These are phyloP conservation scores for Dryadomyces quercivorus DNA, from an alignment of 2,329 filamentous ascomycete genomes.

Conservation along the genomic window DNA sequence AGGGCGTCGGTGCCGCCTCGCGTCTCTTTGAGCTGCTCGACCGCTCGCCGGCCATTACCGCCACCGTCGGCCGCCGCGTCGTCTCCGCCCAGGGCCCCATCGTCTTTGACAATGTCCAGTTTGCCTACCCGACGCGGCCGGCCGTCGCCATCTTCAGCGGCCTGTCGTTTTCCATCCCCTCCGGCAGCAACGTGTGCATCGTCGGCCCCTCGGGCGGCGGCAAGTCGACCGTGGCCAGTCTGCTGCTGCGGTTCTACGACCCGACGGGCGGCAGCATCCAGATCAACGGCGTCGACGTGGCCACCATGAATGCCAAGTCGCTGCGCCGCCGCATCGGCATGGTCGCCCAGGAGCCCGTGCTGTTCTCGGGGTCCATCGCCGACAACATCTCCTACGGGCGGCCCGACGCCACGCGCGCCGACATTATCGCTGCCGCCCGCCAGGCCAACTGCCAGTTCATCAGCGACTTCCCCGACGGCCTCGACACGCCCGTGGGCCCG, in stretches of 20 bases:
- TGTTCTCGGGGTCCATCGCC: slow-evolving; percentile 75
- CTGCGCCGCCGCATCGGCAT: slow-evolving; percentile 85
- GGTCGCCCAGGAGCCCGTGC: slow-evolving; percentile 88
- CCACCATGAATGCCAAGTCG: slow-evolving; percentile 83
- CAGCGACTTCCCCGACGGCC: slow-evolving; percentile 86
- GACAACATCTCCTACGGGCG: slow-evolving; percentile 89
- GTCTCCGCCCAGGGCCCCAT: slow-evolving; percentile 79
- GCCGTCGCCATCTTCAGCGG: slow-evolving; percentile 85
- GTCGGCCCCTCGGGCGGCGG: slow-evolving; percentile 93
- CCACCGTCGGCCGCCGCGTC: slow-evolving; percentile 71
- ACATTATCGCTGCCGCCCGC: slow-evolving; percentile 77
- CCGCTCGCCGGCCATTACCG: slow-evolving; percentile 71
- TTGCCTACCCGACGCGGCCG: slow-evolving; percentile 87
- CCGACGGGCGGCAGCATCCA: slow-evolving; percentile 65
- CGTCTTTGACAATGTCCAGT: slow-evolving; percentile 72
- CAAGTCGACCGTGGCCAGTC: slow-evolving; percentile 89
- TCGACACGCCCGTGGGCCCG: slow-evolving; percentile 88
- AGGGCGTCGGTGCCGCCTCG: slow-evolving; percentile 93
- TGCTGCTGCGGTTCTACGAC: slow-evolving; percentile 83
- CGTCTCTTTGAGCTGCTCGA: slow-evolving; percentile 94
- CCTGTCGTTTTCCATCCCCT: slow-evolving; percentile 80
- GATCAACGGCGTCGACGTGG: slow-evolving; percentile 76
- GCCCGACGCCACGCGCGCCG: slow-evolving; percentile 61
- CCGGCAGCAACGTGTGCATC: slow-evolving; percentile 89
- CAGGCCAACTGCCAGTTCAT: slow-evolving; percentile 97